Percentiles rank a stretch among this genome's conserved stretches.
Evolutionary conservation across 2,329 filamentous ascomycete genomes (phyloP).

Genomic region (Botrytis elliptica): DNA sequence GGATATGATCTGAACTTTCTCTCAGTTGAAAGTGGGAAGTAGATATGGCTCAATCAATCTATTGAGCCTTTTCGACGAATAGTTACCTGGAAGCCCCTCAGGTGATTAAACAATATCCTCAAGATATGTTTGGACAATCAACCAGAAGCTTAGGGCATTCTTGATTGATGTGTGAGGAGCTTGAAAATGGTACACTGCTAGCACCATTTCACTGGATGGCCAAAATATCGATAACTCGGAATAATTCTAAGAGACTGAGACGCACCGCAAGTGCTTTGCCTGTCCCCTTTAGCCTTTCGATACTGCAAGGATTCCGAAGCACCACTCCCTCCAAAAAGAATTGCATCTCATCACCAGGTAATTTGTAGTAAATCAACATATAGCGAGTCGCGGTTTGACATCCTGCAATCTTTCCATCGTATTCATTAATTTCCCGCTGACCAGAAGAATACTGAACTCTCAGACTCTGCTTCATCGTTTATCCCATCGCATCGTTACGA

Average conservation of each 20-base stretch:
- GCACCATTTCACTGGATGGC: not conserved
- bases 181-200: not conserved
- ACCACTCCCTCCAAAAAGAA: not conserved
- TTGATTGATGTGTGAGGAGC: not conserved
- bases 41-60: not conserved
- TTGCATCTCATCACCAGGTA: not conserved
- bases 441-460: not conserved
- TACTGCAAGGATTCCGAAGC: not conserved
- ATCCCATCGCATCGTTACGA: not conserved
- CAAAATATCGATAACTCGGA: not conserved
- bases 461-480: not conserved
- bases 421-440: not conserved
- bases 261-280: not conserved
- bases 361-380: not conserved
- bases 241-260: not conserved
- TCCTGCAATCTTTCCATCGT: not conserved
- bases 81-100: not conserved
- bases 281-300: not conserved
- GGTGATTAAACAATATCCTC: not conserved
- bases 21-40: not conserved
- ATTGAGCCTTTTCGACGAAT: not conserved
- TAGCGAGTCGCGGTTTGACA: not conserved
- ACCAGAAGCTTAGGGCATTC: not conserved
- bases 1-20: not conserved
- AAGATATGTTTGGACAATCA: not conserved